Evolutionary conservation across 768 basidiomycete genomes (phyloP), one percentile per base, ranked within the genome.

Genomic region (Gelatoporia subvermispora): DNA sequence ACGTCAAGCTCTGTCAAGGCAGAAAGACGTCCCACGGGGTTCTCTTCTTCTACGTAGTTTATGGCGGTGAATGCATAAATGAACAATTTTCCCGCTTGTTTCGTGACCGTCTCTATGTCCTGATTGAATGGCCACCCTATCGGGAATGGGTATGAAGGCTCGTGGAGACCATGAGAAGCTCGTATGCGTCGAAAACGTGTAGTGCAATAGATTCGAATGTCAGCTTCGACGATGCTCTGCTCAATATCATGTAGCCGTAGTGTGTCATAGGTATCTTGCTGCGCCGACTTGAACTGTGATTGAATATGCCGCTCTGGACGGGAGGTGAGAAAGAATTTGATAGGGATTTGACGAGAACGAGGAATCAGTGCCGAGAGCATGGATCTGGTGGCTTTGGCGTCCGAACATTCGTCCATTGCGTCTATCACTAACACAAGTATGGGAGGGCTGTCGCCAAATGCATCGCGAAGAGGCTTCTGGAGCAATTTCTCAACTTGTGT

Each of bases 401-500:
- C 39, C 10, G 40, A 25, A 43, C 68, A 63, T 56, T 72, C 68
- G 50, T 71, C 68, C 21, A 71, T 51, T 1, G 61, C 69, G 51
- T 72, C 70, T 18, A 72, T 53, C 38, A 70, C 57, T 18, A 65
- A 22, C 15, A 41, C 28, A 3, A 23, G 22, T 8, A 17, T 31
- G 7, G 7, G 7, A 3, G 22, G 8, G 9, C 39, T 17, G 13
- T 18, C 17, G 0, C 10, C 21, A 13, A 56, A 41, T 5, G 58
- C 55, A 25, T 23, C 28, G 28, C 28, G 28, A 17, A 64, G 15
- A 8, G 64, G 49, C n/a, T 41, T 34, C 20, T 21, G 9, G 28
- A 21, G n/a, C 35, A 41, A 18, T 7, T 11, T n/a, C 34, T 48
- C 18, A 7, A 31, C 28, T 31, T 31, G 28, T 5, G 13, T 5